These are phyloP conservation scores for Trametes cinnabarina DNA, from an alignment of 768 basidiomycete species.

Conservation along the genomic window DNA sequence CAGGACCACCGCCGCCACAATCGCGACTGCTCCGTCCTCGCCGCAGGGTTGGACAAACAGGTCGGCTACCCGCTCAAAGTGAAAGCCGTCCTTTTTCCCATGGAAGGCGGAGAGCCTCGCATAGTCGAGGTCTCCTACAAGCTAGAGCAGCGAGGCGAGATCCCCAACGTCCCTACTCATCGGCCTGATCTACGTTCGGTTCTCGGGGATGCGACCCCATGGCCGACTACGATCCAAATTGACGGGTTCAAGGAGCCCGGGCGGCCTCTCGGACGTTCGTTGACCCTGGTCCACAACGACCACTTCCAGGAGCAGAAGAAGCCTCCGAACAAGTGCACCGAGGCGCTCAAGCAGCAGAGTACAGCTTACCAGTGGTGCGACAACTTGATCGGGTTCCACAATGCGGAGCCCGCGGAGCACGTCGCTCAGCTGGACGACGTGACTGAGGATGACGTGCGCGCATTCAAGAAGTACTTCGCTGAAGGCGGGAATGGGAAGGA, in stretches of 20 bases:
- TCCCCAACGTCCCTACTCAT: neutral
- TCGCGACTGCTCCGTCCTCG: neutral
- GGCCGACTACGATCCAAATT: neutral
- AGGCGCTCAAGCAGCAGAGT: neutral
- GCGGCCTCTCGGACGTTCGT: neutral
- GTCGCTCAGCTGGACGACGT: neutral
- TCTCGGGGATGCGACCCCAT: neutral
- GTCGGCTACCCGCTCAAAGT: neutral
- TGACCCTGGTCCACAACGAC: neutral
- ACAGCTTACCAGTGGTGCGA: neutral
- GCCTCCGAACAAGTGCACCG: neutral
- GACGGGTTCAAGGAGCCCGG: neutral
- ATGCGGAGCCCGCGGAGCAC: neutral
- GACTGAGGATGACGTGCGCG: slow-evolving; percentile 4
- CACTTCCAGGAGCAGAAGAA: neutral
- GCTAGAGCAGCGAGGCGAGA: neutral
- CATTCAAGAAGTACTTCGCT: too few species aligned
- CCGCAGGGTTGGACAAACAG: neutral
- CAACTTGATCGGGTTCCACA: neutral
- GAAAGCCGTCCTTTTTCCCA: slow-evolving; percentile 3
- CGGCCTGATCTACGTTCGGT: neutral
- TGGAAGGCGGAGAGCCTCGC: neutral
- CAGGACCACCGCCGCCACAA: neutral
- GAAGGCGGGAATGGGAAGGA: too few species aligned
- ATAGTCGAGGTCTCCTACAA: slow-evolving; percentile 1